Evolutionary conservation across 2,329 filamentous ascomycete species (phyloP).

Genomic region (Sclerotinia borealis): DNA sequence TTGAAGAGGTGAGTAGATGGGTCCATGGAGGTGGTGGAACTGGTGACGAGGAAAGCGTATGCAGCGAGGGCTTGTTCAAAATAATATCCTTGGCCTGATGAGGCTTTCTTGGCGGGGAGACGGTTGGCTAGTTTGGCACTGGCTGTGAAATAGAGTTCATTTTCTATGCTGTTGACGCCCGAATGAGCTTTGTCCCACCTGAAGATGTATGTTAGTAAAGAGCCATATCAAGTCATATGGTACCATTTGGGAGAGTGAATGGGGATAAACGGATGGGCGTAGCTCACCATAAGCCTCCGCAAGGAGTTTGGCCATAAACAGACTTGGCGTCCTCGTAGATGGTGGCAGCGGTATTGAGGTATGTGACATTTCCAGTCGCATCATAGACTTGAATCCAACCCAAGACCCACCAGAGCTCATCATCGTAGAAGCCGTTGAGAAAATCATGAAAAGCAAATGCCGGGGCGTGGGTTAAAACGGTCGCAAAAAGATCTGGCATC

Average conservation of each 20-base stretch:
- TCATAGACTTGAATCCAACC: constrained; percentile 53
- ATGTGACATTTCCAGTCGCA: constrained; percentile 44
- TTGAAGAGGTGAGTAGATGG: constrained; percentile 45
- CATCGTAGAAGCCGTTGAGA: constrained; percentile 51
- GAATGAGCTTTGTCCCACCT: constrained; percentile 48
- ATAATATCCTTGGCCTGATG: constrained; percentile 44
- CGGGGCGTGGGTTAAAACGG: constrained; percentile 23
- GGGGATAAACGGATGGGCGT: neutral
- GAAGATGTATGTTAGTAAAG: neutral
- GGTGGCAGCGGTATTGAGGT: constrained; percentile 45
- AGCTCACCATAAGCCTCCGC: constrained; percentile 44
- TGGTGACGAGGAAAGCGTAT: constrained; percentile 44
- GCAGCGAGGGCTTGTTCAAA: constrained; percentile 47
- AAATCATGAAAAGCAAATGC: constrained; percentile 22
- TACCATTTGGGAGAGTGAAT: neutral
- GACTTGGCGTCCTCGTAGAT: constrained; percentile 53
- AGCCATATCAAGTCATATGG: too few species aligned
- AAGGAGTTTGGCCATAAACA: constrained; percentile 44
- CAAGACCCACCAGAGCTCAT: constrained; percentile 60
- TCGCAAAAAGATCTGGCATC: constrained; percentile 11
- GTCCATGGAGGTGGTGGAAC: constrained; percentile 42
- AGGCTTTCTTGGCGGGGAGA: constrained; percentile 39
- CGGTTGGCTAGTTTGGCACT: constrained; percentile 51
- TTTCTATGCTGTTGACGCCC: constrained; percentile 51
- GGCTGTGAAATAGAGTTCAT: constrained; percentile 49